Evolutionary conservation across 176 grass and related monocot genomes (phyloP).

Genomic region (Ampelocalamus luodianensis): DNA sequence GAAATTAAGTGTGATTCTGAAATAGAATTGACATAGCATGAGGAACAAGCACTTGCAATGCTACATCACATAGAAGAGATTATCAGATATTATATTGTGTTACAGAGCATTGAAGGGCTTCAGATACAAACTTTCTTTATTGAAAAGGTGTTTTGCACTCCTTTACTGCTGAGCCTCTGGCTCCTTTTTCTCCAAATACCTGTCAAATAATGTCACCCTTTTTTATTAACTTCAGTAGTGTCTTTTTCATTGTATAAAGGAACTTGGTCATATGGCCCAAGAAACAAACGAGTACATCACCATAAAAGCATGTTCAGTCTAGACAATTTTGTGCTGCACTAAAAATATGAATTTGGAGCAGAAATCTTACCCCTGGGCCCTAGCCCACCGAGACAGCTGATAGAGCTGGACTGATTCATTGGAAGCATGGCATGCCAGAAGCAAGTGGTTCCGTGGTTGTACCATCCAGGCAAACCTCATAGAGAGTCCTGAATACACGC

Average conservation of each 20-base stretch:
- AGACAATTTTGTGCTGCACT: background rate
- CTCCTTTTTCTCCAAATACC: constrained; percentile 74
- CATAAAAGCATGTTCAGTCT: background rate
- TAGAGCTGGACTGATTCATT: constrained; percentile 88
- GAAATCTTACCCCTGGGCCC: constrained; percentile 60
- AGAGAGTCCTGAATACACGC: constrained; percentile 75
- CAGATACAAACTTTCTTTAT: constrained; percentile 18
- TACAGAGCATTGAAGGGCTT: constrained; percentile 4
- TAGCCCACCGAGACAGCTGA: constrained; percentile 73
- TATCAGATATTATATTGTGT: background rate
- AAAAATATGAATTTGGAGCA: constrained; percentile 2
- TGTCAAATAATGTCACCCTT: constrained; percentile 16
- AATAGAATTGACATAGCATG: background rate
- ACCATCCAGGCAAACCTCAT: constrained; percentile 98
- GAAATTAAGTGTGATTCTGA: background rate
- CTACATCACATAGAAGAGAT: background rate
- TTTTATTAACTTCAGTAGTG: background rate
- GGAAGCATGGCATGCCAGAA: constrained; percentile 73
- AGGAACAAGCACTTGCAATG: background rate
- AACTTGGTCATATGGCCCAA: background rate
- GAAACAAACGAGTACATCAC: constrained; percentile 14
- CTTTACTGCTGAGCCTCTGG: constrained; percentile 52
- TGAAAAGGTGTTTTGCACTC: constrained; percentile 23
- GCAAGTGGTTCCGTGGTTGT: constrained; percentile 79
- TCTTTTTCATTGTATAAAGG: background rate